A percentile compares a stretch with the other conserved stretches of the same genome.
These are phyloP conservation scores for Ustilago cynodontis DNA, from an alignment of 1,284 basidiomycete genomes.

Conservation along the genomic window DNA sequence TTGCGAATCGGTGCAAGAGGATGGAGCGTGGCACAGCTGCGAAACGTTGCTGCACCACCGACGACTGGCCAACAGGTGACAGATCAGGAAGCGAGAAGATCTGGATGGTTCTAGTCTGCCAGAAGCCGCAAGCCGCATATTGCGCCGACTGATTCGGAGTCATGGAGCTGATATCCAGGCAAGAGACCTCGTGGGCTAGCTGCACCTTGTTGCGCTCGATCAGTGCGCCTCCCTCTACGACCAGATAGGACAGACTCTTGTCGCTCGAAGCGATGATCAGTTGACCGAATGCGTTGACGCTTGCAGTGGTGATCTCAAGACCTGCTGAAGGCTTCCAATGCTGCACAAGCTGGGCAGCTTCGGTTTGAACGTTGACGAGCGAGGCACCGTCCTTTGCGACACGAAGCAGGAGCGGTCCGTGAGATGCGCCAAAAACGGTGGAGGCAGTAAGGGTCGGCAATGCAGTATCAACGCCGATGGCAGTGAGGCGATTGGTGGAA, in stretches of 20 bases:
- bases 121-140: constrained; percentile 79
- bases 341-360: constrained; percentile 2
- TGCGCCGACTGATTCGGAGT: constrained; percentile 26
- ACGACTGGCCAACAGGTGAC: constrained; percentile 58
- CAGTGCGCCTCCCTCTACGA: constrained; percentile 71
- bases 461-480: constrained; percentile 10
- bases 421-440: constrained; percentile 3
- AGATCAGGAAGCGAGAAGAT: constrained; percentile 75
- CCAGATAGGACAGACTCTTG: constrained; percentile 75
- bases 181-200: constrained; percentile 65
- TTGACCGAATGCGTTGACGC: constrained; percentile 76
- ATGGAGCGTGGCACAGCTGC: constrained; percentile 77
- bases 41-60: constrained; percentile 26
- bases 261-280: constrained; percentile 78
- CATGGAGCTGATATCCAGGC: constrained; percentile 67
- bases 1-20: constrained; percentile 78
- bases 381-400: constrained; percentile 15
- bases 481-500: constrained; percentile 24
- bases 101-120: constrained; percentile 78
- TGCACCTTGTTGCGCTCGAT: constrained; percentile 5
- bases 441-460: constrained; percentile 28
- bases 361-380: constrained; percentile 20
- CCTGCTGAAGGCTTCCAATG: constrained; percentile 27
- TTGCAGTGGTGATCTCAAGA: constrained; percentile 32
- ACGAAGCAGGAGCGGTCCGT: constrained; percentile 14